Base-by-base conservation (phyloP, 108 stramenopile species). In the Epipyxis sp. region DNA sequence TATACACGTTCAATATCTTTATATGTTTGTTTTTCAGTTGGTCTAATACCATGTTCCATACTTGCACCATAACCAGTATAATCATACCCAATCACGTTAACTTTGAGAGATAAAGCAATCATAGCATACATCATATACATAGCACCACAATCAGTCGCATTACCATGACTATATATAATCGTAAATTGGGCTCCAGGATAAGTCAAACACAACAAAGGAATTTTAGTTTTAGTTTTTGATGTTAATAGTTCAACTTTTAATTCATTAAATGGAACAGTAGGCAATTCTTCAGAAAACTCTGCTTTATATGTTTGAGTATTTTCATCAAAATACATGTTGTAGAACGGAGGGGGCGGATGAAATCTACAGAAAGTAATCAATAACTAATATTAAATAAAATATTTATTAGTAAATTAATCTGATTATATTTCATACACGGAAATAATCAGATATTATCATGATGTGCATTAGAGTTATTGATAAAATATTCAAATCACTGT, bases 81-180 rank as follows among this genome's bases (percentile, higher is more conserved):
- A 78, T 94, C 93, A 83, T 94, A 94, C 0, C 84, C 84, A 0
- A 94, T 76, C 0, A 94, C 91, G 77, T 91, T 90, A 81, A 87
- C 85, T 6, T 86, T 87, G 39, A 89, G 91, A 16, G 20, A 68
- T 25, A 37, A 16, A 20, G 65, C 29, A 20, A 68, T 40, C 29
- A 40, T 20, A 20, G 13, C 65, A 68, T 20, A 68, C 39, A 20
- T 59, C 1, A 83, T 84, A 50, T 85, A 85, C 92, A 92, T 92
- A 42, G 91, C 92, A 25, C 93, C 93, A 58, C 90, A 76, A 77
- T 94, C 93, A 0, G 92, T 87, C 42, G 93, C 93, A 87, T 94
- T 94, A 6, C 93, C 93, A 77, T 94, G 93, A 62, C 90, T 90
- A 78, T 89, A 92, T 34, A 94, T 88, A 29, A 92, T 89, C 0